These are phyloP conservation scores for Aspergillus hancockii DNA, from an alignment of 495 filamentous ascomycete genomes.

Conservation along the genomic window DNA sequence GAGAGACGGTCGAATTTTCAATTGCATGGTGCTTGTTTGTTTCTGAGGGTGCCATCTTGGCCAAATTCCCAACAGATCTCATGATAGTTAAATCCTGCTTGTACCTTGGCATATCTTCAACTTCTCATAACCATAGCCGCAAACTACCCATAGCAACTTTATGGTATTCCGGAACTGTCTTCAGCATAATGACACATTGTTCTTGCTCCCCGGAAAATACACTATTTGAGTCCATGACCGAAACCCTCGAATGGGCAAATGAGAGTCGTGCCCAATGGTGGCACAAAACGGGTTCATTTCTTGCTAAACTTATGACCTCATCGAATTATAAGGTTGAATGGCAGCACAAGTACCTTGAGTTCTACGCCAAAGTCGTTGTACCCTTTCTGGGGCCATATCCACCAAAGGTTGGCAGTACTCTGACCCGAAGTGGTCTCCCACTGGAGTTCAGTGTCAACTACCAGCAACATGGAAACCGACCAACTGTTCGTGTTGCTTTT, in stretches of 20 bases:
- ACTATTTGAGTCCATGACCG: background rate
- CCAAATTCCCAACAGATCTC: no score
- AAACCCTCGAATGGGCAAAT: background rate
- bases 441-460: slow-evolving; percentile 26
- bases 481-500: slow-evolving; percentile 18
- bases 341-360: slow-evolving; percentile 12
- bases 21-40: no score
- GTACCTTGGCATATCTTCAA: background rate
- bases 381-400: slow-evolving; percentile 22
- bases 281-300: slow-evolving; percentile 4
- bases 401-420: slow-evolving; percentile 2
- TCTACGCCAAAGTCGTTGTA: slow-evolving; percentile 3
- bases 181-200: background rate
- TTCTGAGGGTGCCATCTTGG: no score
- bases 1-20: no score
- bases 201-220: background rate
- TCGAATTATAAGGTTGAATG: background rate
- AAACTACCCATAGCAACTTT: no score
- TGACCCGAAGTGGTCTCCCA: slow-evolving; percentile 18
- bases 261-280: slow-evolving; percentile 12
- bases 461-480: slow-evolving; percentile 13
- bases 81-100: background rate
- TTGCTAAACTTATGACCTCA: background rate
- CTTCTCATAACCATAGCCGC: no score
- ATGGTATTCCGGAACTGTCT: no score